Conservation (phyloP, 352 stramenopile genomes). For the Phytopythium mirpurense region DNA sequence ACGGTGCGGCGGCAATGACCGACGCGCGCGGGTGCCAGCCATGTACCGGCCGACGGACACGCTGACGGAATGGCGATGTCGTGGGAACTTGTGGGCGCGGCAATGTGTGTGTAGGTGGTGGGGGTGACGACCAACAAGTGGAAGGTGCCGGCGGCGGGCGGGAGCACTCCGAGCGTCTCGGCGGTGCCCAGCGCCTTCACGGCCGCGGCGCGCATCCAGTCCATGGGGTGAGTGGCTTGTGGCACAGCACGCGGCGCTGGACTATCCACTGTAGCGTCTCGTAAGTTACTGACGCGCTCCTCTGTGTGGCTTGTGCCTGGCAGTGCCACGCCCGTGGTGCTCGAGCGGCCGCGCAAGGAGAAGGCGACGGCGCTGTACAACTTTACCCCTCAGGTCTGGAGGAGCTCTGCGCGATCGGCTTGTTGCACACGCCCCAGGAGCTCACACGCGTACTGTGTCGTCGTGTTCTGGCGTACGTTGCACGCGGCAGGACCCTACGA, state of each 20-base stretch:
- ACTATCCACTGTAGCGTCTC: too few relatives aligned
- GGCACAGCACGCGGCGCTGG: not conserved
- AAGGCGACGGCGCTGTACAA: constrained; percentile 72
- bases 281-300: too few relatives aligned
- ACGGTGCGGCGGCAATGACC: constrained; percentile 27
- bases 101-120: constrained; percentile 20
- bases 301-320: constrained; percentile 1
- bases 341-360: constrained; percentile 40
- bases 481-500: constrained; percentile 37
- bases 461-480: not conserved
- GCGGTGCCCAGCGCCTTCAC: constrained; percentile 68
- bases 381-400: constrained; percentile 58
- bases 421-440: too few relatives aligned
- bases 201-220: constrained; percentile 39
- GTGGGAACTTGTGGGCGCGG: too few relatives aligned
- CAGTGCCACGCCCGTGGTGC: constrained; percentile 20
- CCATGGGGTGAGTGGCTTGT: constrained; percentile 49
- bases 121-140: constrained; percentile 36
- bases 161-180: constrained; percentile 31
- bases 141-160: constrained; percentile 35
- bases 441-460: not conserved
- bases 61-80: not conserved
- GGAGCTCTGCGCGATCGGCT: too few relatives aligned
- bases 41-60: not conserved
- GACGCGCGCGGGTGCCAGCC: not conserved